Conservation (phyloP, 371 early-diverging fungal species). For the Rhizomucor miehei region DNA sequence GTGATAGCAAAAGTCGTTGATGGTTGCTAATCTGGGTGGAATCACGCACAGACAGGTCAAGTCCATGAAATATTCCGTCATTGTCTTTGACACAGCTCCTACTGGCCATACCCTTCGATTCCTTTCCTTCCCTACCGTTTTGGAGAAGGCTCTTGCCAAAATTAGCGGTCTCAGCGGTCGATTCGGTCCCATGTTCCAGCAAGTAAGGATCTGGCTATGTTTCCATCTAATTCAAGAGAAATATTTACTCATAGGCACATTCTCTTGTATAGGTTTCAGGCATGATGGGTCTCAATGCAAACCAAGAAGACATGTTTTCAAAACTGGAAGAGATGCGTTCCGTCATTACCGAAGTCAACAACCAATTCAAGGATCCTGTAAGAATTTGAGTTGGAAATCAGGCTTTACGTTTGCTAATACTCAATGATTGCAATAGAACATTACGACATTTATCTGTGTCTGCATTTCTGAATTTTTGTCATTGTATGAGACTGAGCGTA, state of each 20-base stretch:
- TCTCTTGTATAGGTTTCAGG: constrained; percentile 68
- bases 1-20: too few species aligned
- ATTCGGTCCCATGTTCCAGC: constrained; percentile 95
- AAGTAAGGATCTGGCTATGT: constrained; percentile 33
- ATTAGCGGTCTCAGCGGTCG: constrained; percentile 88
- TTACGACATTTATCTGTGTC: constrained; percentile 97
- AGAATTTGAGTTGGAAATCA: constrained; percentile 22
- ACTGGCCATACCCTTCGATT: constrained; percentile 99
- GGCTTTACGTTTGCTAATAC: too few species aligned
- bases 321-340: constrained; percentile 93
- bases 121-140: constrained; percentile 93
- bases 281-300: constrained; percentile 92
- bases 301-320: constrained; percentile 92
- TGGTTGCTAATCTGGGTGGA: background rate
- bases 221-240: background rate
- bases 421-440: constrained; percentile 67
- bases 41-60: constrained; percentile 74
- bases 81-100: constrained; percentile 99
- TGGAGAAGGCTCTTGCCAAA: constrained; percentile 96
- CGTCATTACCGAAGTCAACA: constrained; percentile 94
- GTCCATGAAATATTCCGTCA: constrained; percentile 96
- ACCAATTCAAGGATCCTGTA: constrained; percentile 95
- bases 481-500: constrained; percentile 97
- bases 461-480: constrained; percentile 99
- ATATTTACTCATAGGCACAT: background rate